Evolutionary conservation across 2,329 filamentous ascomycete species (phyloP), one percentile per base, ranked within the genome.

Genomic region (Blastomyces parvus): DNA sequence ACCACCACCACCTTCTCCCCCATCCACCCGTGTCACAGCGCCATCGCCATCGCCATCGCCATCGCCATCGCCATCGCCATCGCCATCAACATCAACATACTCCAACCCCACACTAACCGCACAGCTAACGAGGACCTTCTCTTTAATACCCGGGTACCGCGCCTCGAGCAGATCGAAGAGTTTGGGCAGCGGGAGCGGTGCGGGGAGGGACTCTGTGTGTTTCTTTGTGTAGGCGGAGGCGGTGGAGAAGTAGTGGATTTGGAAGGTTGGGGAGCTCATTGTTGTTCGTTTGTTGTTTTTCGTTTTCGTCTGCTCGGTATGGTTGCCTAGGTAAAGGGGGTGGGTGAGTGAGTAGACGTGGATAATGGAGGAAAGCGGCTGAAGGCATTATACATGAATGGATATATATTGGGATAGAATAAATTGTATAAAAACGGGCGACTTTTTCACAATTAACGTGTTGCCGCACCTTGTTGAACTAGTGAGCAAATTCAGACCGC

Each of bases 201-300:
- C 78, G 4, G 76, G 72, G 13, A 80, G 71, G 1, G 64, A 66
- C 48, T 80, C 77, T 42, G 76, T 74, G 36, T 73, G 67, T 69
- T 75, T 77, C 50, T 70, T 66, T 2, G 77, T 77, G 68, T 74
- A 79, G 57, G 73, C 69, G 48, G 76, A 74, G 22, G 78, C 78
- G 58, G 73, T 71, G 62, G 78, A 75, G 69, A 80, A 80, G 68
- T 80, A 79, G 69, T 78, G 74, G 68, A 80, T 76, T 65, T 75
- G 74, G 65, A 79, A 79, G 64, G 70, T 71, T 48, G 44, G 59
- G 40, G 60, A 60, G 30, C 55, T 33, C 22, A 50, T 56, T 62
- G 36, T 55, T 36, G 4, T 8, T 14, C n/a, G 19, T 3, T 52
- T 27, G 1, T 27, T 17, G 13, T 52, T 27, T 25, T 52, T 13